phyloP scores from a whole-genome alignment of 202 grass and related monocot species.

The Zizania palustris region DNA sequence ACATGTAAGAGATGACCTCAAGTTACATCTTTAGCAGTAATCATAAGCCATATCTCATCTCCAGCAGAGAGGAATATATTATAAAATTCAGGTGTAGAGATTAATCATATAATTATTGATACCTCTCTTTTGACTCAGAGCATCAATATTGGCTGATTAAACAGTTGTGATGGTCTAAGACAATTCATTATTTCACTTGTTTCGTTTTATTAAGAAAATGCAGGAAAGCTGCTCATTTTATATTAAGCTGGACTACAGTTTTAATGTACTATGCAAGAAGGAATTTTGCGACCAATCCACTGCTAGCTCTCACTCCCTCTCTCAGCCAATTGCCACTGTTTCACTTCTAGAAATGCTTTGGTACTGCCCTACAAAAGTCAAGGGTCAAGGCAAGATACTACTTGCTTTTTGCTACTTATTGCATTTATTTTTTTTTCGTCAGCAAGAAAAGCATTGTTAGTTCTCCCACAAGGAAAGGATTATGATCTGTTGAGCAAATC shows the following conservation, averaged over 20 bases:
- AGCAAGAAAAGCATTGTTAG: slow-evolving; percentile 2
- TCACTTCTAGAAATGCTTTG: neutral
- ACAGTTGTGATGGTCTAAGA: slow-evolving; percentile 4
- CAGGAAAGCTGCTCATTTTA: no score
- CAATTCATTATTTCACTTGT: neutral
- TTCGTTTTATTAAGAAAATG: no score
- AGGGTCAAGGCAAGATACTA: slow-evolving; percentile 4
- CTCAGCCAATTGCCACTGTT: no score
- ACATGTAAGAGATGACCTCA: slow-evolving; percentile 19
- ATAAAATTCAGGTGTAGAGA: neutral
- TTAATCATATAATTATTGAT: slow-evolving; percentile 17
- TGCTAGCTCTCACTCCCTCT: no score
- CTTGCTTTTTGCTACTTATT: slow-evolving; percentile 15
- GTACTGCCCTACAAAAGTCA: neutral
- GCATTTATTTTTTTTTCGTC: slow-evolving; percentile 18
- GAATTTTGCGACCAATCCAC: no score
- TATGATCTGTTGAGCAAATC: neutral
- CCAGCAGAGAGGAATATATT: neutral
- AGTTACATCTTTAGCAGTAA: slow-evolving; percentile 5
- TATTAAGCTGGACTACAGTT: no score
- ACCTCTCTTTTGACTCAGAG: slow-evolving; percentile 7
- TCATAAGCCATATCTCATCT: slow-evolving; percentile 4
- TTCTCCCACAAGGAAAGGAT: neutral
- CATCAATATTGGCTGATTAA: slow-evolving; percentile 14
- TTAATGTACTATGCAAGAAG: no score